These are phyloP conservation scores for Wickerhamomyces sp. DNA, from an alignment of 1,139 yeast species.

Conservation along the genomic window DNA sequence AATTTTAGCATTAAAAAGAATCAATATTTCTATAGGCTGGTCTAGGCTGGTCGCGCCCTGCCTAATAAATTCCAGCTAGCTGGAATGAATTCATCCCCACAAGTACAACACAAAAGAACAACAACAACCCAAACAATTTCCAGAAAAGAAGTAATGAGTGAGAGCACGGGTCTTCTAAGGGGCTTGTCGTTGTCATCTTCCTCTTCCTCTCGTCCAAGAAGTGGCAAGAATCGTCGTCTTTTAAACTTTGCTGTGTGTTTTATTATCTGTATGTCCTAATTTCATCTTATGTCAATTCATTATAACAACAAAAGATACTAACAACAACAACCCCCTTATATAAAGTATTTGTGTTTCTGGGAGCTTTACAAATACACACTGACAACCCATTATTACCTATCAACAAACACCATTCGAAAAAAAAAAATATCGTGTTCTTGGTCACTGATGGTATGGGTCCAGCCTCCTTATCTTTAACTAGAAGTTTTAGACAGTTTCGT, in stretches of 20 bases:
- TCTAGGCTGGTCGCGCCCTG: too few species aligned
- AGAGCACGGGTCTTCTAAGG: conserved; percentile 1
- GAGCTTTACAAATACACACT: background rate
- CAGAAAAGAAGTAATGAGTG: conserved; percentile 1
- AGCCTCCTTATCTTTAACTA: conserved; percentile 68
- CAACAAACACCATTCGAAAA: conserved; percentile 12
- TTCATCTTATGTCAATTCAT: too few species aligned
- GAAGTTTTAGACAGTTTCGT: conserved; percentile 60
- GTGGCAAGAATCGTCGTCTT: background rate
- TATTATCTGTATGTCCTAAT: conserved; percentile 1
- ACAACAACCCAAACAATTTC: too few species aligned
- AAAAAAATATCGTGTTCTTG: conserved; percentile 72
- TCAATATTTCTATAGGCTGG: too few species aligned
- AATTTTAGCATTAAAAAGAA: too few species aligned
- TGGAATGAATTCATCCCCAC: too few species aligned
- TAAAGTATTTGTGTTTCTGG: background rate
- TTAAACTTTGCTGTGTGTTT: background rate
- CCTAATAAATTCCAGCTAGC: too few species aligned
- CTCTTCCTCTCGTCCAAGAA: background rate
- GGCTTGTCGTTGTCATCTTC: too few species aligned
- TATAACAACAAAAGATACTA: background rate
- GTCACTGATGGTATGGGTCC: conserved; percentile 95
- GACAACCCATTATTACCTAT: background rate
- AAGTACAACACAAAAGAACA: too few species aligned
- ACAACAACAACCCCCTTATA: background rate